Conservation (phyloP, 1,284 basidiomycete genomes). For the Boletus semigastroideus region DNA sequence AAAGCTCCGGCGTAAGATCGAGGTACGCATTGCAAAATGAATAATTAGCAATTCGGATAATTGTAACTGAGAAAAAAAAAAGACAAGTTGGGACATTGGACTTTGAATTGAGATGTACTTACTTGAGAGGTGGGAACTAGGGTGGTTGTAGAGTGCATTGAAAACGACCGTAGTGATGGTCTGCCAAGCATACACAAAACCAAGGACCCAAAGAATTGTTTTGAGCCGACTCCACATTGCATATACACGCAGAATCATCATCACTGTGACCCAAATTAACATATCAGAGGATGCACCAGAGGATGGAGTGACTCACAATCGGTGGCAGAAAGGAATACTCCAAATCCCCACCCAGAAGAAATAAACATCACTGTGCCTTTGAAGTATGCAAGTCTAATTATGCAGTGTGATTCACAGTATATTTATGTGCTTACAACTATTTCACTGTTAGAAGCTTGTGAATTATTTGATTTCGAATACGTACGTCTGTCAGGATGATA, state of each 20-base stretch:
- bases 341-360: not conserved
- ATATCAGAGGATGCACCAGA: too few species aligned
- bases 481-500: not conserved
- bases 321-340: conserved; percentile 3
- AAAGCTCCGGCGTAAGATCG: not conserved
- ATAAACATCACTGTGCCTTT: not conserved
- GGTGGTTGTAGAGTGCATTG: not conserved
- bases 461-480: not conserved
- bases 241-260: conserved; percentile 20
- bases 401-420: not conserved
- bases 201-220: not conserved
- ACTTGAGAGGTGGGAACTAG: not conserved
- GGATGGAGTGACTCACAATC: conserved; percentile 5
- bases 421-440: not conserved
- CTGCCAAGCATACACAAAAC: not conserved
- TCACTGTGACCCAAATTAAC: not conserved
- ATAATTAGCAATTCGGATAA: not conserved
- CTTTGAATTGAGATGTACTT: not conserved
- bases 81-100: not conserved
- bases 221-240: conserved; percentile 17
- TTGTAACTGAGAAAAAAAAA: not conserved
- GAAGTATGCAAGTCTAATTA: not conserved
- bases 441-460: not conserved
- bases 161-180: not conserved
- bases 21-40: not conserved